Evolutionary conservation across 345 rosid genomes (phyloP).

Genomic region (Sisymbrium altissimum): DNA sequence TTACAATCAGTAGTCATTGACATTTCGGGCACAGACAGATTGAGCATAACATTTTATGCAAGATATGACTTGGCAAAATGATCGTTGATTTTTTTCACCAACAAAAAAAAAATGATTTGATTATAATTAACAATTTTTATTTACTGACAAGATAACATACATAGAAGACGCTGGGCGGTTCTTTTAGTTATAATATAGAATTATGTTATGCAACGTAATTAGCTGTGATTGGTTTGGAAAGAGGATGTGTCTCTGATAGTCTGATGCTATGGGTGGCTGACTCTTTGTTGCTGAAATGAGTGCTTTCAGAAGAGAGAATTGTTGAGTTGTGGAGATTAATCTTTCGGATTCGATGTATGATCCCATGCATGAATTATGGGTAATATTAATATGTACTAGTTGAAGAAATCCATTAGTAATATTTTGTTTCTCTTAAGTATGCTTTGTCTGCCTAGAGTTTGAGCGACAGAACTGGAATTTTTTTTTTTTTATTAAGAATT

Average conservation of each 20-base stretch:
- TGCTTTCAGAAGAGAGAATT: neutral
- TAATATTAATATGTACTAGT: neutral
- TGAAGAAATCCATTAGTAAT: neutral
- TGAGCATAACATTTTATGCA: neutral
- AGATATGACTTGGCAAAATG: neutral
- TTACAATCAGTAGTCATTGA: conserved; percentile 1
- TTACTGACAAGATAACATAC: too few species aligned
- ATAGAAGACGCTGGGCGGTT: neutral
- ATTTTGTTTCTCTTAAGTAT: neutral
- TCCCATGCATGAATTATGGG: neutral
- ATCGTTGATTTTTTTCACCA: neutral
- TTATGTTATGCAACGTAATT: neutral
- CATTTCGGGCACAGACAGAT: neutral
- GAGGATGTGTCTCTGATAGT: neutral
- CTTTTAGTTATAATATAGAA: neutral
- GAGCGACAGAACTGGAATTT: neutral
- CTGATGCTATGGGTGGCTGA: neutral
- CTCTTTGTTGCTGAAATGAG: neutral
- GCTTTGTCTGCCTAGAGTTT: neutral
- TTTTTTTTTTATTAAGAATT: neutral
- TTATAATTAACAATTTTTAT: neutral
- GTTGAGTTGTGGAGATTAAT: neutral
- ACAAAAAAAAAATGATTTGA: neutral
- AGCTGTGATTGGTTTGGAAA: neutral
- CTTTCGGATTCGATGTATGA: neutral